Conservation (phyloP, 257 asterid genomes). For the Perilla frutescens region DNA sequence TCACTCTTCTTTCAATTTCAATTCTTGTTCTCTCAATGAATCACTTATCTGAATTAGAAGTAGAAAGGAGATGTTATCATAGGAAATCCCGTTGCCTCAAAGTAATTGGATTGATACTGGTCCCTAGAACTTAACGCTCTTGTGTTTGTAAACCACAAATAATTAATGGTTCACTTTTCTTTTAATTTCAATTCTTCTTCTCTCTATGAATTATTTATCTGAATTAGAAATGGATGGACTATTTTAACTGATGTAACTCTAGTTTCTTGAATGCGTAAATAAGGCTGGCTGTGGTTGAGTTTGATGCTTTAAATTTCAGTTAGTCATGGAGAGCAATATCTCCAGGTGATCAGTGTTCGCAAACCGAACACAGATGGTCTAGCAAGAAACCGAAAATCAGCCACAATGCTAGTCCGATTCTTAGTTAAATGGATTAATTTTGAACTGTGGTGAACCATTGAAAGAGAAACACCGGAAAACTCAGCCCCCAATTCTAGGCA, state of each 20-base stretch:
- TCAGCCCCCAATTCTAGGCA: too few relatives aligned
- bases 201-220: constrained; percentile 1
- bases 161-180: background rate
- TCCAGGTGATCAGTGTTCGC: too few relatives aligned
- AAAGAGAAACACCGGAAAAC: too few relatives aligned
- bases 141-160: background rate
- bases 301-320: too few relatives aligned
- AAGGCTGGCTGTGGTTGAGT: too few relatives aligned
- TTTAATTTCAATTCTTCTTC: background rate
- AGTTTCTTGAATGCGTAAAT: background rate
- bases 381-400: too few relatives aligned
- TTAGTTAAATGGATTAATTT: too few relatives aligned
- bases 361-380: too few relatives aligned
- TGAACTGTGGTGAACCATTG: too few relatives aligned
- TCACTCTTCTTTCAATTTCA: background rate
- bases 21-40: constrained; percentile 2
- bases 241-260: background rate
- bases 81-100: background rate
- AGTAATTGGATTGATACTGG: constrained; percentile 3
- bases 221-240: background rate
- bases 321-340: too few relatives aligned
- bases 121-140: background rate
- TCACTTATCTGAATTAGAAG: background rate
- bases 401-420: too few relatives aligned
- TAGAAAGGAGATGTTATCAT: background rate